phyloP scores from a whole-genome alignment of 768 basidiomycete genomes.

The Punctularia strigosozonata region DNA sequence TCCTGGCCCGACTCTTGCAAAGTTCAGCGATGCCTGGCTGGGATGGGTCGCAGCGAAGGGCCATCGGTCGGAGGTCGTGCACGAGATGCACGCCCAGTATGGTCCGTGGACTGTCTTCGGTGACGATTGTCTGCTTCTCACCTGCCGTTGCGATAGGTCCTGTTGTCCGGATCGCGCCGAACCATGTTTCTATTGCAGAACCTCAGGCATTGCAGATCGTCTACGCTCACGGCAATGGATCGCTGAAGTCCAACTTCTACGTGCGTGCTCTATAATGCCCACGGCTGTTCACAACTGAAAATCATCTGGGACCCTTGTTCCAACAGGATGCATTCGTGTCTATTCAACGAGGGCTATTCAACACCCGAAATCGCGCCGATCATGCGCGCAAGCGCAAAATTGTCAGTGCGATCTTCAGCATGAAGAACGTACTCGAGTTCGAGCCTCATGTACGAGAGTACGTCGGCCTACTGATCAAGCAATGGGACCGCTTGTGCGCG shows the following conservation, averaged over 20 bases:
- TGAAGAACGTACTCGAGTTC: slow-evolving; percentile 79
- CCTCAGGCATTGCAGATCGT: slow-evolving; percentile 27
- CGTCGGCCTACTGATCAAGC: slow-evolving; percentile 44
- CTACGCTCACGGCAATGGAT: slow-evolving; percentile 31
- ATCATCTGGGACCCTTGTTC: slow-evolving; percentile 3
- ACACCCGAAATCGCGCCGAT: slow-evolving; percentile 63
- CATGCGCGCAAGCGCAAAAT: slow-evolving; percentile 90
- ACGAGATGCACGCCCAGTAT: slow-evolving; percentile 27
- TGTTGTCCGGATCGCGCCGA: slow-evolving; percentile 31
- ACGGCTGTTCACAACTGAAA: slow-evolving; percentile 77
- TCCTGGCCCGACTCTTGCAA: slow-evolving; percentile 29
- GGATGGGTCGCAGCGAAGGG: slow-evolving; percentile 21
- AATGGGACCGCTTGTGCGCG: slow-evolving; percentile 67
- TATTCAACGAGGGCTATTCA: slow-evolving; percentile 64
- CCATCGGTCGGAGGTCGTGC: slow-evolving; percentile 22
- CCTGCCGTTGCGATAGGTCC: slow-evolving; percentile 15
- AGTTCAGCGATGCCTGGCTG: slow-evolving; percentile 26
- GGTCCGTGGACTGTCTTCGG: slow-evolving; percentile 15
- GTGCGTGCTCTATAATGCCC: slow-evolving; percentile 17
- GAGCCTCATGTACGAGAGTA: slow-evolving; percentile 65
- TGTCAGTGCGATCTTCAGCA: slow-evolving; percentile 73
- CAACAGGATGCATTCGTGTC: slow-evolving; percentile 44
- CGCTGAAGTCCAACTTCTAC: slow-evolving; percentile 32
- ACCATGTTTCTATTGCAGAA: slow-evolving; percentile 35
- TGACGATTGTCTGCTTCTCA: not conserved